phyloP scores from a whole-genome alignment of 805 yeast genomes.

The Naumovozyma castellii region DNA sequence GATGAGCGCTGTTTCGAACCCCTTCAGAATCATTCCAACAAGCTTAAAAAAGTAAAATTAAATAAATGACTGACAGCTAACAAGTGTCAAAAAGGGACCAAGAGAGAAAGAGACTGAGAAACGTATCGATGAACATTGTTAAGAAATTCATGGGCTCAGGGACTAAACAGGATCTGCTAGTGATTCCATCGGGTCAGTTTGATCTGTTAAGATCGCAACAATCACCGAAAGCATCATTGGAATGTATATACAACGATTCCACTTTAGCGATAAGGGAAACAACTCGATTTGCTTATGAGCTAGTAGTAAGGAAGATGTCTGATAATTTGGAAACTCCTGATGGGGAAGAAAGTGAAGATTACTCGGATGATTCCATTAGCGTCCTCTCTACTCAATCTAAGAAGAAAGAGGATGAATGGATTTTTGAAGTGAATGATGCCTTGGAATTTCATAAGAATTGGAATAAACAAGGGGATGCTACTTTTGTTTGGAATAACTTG shows the following conservation, averaged over 20 bases:
- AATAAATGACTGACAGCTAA: too few species aligned
- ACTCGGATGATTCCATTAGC: slow-evolving; percentile 31
- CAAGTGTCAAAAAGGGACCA: not conserved
- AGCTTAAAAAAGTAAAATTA: too few species aligned
- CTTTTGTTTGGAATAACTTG: slow-evolving; percentile 71
- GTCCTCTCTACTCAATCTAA: slow-evolving; percentile 26
- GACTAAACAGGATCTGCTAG: slow-evolving; percentile 50
- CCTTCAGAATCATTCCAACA: too few species aligned
- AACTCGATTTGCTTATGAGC: slow-evolving; percentile 55
- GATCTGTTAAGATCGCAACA: slow-evolving; percentile 61
- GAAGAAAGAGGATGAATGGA: slow-evolving; percentile 52
- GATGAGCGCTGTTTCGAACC: not conserved
- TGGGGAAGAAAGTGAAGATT: slow-evolving; percentile 44
- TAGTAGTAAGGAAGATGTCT: slow-evolving; percentile 58
- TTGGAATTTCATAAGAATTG: slow-evolving; percentile 47
- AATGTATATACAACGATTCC: slow-evolving; percentile 75
- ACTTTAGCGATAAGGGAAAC: slow-evolving; percentile 62
- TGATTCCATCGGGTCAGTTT: slow-evolving; percentile 72
- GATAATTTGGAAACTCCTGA: slow-evolving; percentile 53
- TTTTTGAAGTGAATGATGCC: slow-evolving; percentile 54
- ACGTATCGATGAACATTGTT: slow-evolving; percentile 53
- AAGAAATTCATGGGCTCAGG: slow-evolving; percentile 51
- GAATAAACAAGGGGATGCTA: slow-evolving; percentile 43
- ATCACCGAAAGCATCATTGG: slow-evolving; percentile 81
- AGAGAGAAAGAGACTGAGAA: not conserved